Base-by-base conservation (phyloP, 179 eudicot genomes). In the Gypsophila paniculata region DNA sequence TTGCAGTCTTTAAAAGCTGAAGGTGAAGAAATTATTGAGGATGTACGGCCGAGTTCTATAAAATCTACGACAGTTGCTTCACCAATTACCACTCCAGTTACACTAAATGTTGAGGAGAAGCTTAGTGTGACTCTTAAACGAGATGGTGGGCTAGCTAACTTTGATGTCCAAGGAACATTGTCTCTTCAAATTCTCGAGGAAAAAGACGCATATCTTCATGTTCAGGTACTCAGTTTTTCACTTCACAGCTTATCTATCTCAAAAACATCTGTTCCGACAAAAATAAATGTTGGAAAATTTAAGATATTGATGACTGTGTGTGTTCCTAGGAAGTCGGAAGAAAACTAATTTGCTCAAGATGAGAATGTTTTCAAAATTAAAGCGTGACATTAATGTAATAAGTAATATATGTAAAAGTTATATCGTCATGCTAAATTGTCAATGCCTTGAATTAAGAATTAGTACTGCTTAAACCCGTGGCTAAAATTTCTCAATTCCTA, bases 1-100 rank as follows among this genome's bases (percentile, higher is more conserved):
- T 76, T 93, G 91, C 88, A 88, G 77, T 91, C 93, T 57, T 86
- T 93, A 74, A 93, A 83, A 89, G 96, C 93, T 8, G 98, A 93
- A 85, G 98, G 98, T 74, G 98, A 93, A 85, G 86, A 78, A 13
- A 89, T 93, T 74, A 75, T 84, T 46, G 96, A 93, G 79, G 91
- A 93, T 70, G 88, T 89, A 51, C 90, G 81, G 1, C 93, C 98
- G 62, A 86, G 60, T 78, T 75, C 71, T 72, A 81, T 72, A 60
- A 81, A 80, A 67, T 73, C 95, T 53, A 85, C 75, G 57, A 42
- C 86, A 69, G 80, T 88, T 84, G 93, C 87, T 82, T 80, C 90
- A 65, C 89, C 86, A 61, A 85, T 74, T 21, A 82, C 87, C 76
- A 91, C 89, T 81, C 98, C 98, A 32, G 80, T 93, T 66, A 86